phyloP scores from a whole-genome alignment of 2,329 filamentous ascomycete genomes.

The Septoria linicola region DNA sequence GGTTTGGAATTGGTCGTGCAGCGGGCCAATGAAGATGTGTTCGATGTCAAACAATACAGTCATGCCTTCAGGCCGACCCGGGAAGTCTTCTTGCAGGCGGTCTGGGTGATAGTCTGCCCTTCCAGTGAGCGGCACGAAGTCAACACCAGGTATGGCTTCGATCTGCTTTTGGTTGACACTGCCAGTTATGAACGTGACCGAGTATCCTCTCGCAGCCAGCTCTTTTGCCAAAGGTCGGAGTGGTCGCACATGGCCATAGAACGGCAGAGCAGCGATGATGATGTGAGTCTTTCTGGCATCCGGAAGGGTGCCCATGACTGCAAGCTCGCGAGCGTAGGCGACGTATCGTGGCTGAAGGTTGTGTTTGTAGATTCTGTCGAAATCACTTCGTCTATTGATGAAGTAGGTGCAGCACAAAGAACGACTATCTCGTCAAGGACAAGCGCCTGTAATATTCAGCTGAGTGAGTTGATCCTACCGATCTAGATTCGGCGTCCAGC shows the following conservation, averaged over 20 bases:
- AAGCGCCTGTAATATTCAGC: no score
- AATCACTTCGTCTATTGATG: no score
- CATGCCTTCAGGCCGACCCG: slow-evolving; percentile 28
- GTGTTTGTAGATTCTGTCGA: no score
- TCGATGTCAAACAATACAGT: slow-evolving; percentile 15
- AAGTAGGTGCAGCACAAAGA: no score
- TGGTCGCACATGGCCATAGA: slow-evolving; percentile 33
- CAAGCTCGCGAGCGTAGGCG: no score
- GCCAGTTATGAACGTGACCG: slow-evolving; percentile 46
- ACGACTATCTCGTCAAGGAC: no score
- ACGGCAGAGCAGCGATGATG: slow-evolving; percentile 26
- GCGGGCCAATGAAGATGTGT: slow-evolving; percentile 6
- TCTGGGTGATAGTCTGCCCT: slow-evolving; percentile 30
- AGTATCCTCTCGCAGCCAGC: slow-evolving; percentile 44
- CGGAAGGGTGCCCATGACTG: no score
- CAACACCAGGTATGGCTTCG: slow-evolving; percentile 40
- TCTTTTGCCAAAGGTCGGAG: slow-evolving; percentile 39
- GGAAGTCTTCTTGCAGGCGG: slow-evolving; percentile 29
- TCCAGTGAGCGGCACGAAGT: slow-evolving; percentile 38
- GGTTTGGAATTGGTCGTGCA: slow-evolving; percentile 8
- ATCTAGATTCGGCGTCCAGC: no score
- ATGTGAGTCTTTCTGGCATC: slow-evolving; percentile 20
- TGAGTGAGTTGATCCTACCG: no score
- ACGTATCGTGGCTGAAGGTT: no score
- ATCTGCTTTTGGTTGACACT: slow-evolving; percentile 40